Evolutionary conservation across 345 rosid species (phyloP).

Genomic region (Syzygium grande): DNA sequence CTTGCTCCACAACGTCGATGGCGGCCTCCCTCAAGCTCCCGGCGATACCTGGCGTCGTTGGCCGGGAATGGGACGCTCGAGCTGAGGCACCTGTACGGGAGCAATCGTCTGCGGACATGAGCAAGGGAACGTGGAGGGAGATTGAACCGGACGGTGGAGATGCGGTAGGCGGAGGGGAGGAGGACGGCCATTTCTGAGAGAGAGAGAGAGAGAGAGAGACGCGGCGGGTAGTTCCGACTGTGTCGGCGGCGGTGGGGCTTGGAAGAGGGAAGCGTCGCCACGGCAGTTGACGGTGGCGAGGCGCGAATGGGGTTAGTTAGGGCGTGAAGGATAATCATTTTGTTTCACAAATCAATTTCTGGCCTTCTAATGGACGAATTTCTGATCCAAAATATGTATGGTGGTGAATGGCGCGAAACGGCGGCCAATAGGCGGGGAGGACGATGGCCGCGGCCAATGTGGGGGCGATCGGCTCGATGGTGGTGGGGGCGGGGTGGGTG

Average conservation of each 20-base stretch:
- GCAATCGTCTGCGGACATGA: slow-evolving; percentile 19
- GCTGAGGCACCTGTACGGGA: slow-evolving; percentile 47
- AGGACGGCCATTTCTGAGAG: slow-evolving; percentile 34
- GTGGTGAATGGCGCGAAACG: too few species aligned
- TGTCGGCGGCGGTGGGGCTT: not conserved
- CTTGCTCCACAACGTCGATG: slow-evolving; percentile 58
- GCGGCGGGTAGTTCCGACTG: not conserved
- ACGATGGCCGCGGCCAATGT: too few species aligned
- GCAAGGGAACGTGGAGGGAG: slow-evolving; percentile 3
- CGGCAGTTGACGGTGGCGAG: not conserved
- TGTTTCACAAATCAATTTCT: too few species aligned
- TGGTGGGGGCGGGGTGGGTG: too few species aligned
- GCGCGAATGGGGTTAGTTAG: not conserved
- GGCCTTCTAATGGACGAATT: too few species aligned
- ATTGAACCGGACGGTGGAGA: slow-evolving; percentile 30
- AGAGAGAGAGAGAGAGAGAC: not conserved
- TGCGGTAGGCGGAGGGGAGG: slow-evolving; percentile 22
- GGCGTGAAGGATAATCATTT: too few species aligned
- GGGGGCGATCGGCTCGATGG: too few species aligned
- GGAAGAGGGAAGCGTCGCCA: not conserved
- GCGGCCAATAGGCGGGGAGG: too few species aligned
- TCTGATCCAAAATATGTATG: too few species aligned
- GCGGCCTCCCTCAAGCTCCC: slow-evolving; percentile 74
- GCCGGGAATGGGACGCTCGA: slow-evolving; percentile 52
- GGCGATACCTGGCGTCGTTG: slow-evolving; percentile 52